A percentile compares a stretch with the other conserved stretches of the same genome.
Conservation (phyloP, 257 asterid species). For the Rubia yunnanensis region DNA sequence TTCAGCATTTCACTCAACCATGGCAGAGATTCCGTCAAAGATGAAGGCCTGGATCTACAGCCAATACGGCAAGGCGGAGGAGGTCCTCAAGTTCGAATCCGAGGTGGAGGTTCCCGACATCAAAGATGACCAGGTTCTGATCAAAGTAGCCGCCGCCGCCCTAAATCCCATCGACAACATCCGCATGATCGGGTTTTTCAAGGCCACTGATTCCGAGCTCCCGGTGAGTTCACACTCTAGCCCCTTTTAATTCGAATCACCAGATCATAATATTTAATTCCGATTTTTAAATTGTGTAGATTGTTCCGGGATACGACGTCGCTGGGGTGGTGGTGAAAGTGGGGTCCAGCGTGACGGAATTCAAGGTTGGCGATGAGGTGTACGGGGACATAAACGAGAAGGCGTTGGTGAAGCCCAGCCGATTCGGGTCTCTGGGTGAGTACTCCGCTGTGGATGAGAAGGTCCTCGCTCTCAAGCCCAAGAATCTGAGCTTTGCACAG, state of each 20-base stretch:
- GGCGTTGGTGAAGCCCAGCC: slow-evolving; percentile 52
- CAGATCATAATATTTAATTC: not conserved
- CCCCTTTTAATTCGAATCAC: not conserved
- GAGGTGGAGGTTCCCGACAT: slow-evolving; percentile 54
- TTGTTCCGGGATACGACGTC: slow-evolving; percentile 87
- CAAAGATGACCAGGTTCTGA: slow-evolving; percentile 61
- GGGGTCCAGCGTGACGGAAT: slow-evolving; percentile 59
- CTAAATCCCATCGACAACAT: slow-evolving; percentile 72
- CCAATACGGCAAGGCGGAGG: slow-evolving; percentile 53
- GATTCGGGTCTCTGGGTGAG: slow-evolving; percentile 69
- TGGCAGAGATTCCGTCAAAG: slow-evolving; percentile 3
- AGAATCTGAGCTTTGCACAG: slow-evolving; percentile 49
- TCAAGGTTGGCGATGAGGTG: slow-evolving; percentile 84
- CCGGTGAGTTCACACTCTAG: slow-evolving; percentile 33
- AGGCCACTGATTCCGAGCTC: slow-evolving; percentile 73
- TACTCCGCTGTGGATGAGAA: slow-evolving; percentile 81
- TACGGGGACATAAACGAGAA: slow-evolving; percentile 73
- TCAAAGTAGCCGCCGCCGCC: slow-evolving; percentile 83
- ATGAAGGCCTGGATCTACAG: slow-evolving; percentile 81
- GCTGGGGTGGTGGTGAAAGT: slow-evolving; percentile 79
- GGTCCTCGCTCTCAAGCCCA: slow-evolving; percentile 64
- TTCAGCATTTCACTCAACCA: not conserved
- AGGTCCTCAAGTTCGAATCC: slow-evolving; percentile 53
- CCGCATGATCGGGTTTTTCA: slow-evolving; percentile 53
- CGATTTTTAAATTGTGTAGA: slow-evolving; percentile 22